Evolutionary conservation across 208 protist genomes (phyloP), one percentile per base, ranked within the genome.

Genomic region (Leishmania arabica): DNA sequence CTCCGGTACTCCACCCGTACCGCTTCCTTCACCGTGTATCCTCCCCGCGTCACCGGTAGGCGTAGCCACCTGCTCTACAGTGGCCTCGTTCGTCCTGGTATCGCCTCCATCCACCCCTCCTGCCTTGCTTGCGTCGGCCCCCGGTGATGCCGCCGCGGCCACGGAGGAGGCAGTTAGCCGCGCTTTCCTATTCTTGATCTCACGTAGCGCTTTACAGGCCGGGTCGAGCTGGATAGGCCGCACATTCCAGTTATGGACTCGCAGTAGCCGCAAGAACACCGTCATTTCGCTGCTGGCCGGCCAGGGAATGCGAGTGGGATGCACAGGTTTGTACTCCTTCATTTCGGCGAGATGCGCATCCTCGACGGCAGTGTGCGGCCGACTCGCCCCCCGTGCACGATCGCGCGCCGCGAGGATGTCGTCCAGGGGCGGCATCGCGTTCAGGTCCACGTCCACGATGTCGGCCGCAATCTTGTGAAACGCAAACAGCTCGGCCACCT

Each of bases 171-270:
- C 58, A 27, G 78, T 45, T 2, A 81, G 73, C 1, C 77, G 75
- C 60, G 77, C 72, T 34, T 89, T 56, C 15, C 76, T 62, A 56
- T 93, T 92, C 47, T 80, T 85, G n/a, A 83, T 47, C 75, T 88
- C 84, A 45, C 77, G 77, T 58, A 87, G 66, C 5, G 81, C 85
- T 65, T 89, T 91, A 68, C 82, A 86, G 77, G 87, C 74, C 2
- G 71, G 51, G 27, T 79, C 58, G 21, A 92, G 81, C 19, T 77
- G 73, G 27, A 89, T 74, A 34, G 77, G 60, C 40, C 86, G 85
- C 72, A 95, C 82, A 45, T 76, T 80, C 92, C 94, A 97, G 83
- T 97, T 97, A 66, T 97, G 92, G 54, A 97, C 90, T 8, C 92
- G 90, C 64, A 97, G 78, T 42, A 88, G 79, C 9, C 93, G 90